Base-by-base conservation (phyloP, 192 early-diverging fungal genomes). In the Coemansia sp. region DNA sequence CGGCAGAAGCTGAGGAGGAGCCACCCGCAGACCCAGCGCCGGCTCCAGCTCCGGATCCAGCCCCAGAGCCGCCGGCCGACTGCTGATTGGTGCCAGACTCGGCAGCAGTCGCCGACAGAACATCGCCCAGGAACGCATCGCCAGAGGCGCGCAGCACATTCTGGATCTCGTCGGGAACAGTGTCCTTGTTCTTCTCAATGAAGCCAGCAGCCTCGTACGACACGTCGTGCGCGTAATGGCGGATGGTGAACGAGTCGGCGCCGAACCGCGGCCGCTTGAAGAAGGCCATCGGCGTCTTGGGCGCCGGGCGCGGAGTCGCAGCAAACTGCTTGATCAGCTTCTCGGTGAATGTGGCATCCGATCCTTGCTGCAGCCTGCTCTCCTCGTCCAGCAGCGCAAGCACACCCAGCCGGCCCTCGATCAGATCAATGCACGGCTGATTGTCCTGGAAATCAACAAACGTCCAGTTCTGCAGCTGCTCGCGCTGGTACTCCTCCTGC, bases 391-490 rank as follows among this genome's bases (percentile, higher is more conserved):
- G 83, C 59, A 99, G 84, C n/a, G 93, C 89, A 32, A 99, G 85
- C 49, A 99, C 94, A 65, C 97, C 97, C 16, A 97, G 83, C 67
- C 91, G 91, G 79, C 91, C 93, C 75, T 99, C 98, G 70, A 99
- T 99, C 81, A 99, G 86, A 66, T 99, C 95, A 57, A 98, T 98
- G 87, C 96, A 98, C 9, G 94, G 92, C 80, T 97, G 94, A 73
- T 99, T 99, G 79, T 99, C 98, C 75, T 93, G 94, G 83, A 98
- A 99, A 65, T 99, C 95, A 63, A 99, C 97, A 65, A 97, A 97
- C 37, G 92, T 94, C 98, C 98, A 99, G 72, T 92, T 88, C 38
- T 68, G 63, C 75, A 99, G 94, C 81, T 97, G 85, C 73, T 99
- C 98, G 40, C 91, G 90, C 61, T 95, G 87, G 70, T 99, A 99